Percentiles rank a stretch among this genome's conserved stretches.
These are phyloP conservation scores for Polyporus arcularius DNA, from an alignment of 768 basidiomycete species.

Conservation along the genomic window DNA sequence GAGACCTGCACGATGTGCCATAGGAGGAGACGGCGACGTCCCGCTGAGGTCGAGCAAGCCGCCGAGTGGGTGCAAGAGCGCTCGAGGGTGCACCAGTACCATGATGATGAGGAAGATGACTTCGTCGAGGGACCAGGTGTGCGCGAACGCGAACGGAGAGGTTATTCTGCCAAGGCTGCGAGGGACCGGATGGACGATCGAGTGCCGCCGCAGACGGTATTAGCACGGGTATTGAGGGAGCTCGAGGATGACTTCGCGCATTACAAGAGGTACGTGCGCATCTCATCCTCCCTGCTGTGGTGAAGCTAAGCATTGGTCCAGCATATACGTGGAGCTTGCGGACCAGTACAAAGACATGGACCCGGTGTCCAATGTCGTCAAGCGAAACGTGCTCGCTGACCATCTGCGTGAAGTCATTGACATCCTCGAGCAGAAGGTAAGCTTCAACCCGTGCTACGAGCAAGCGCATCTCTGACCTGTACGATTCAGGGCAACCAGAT, in stretches of 20 bases:
- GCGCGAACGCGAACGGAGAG: conserved; percentile 22
- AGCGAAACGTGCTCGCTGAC: conserved; percentile 82
- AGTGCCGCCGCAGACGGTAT: conserved; percentile 85
- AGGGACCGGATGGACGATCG: conserved; percentile 28
- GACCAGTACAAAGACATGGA: conserved; percentile 94
- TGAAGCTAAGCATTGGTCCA: conserved; percentile 31
- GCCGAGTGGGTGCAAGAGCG: conserved; percentile 27
- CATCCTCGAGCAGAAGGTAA: conserved; percentile 87
- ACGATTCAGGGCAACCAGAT: conserved; percentile 86
- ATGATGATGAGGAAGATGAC: conserved; percentile 46
- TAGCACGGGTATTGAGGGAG: conserved; percentile 80
- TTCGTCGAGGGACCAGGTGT: conserved; percentile 48
- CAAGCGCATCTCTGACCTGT: background rate
- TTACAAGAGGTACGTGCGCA: conserved; percentile 78
- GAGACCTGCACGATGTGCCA: conserved; percentile 70
- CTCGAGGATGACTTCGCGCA: conserved; percentile 95
- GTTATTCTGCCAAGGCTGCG: conserved; percentile 7
- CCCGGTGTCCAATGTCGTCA: conserved; percentile 75
- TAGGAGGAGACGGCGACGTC: conserved; percentile 38
- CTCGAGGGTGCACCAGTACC: conserved; percentile 9
- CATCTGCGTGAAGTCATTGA: conserved; percentile 93
- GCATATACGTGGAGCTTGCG: conserved; percentile 87
- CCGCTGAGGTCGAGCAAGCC: conserved; percentile 6
- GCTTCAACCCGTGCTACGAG: conserved; percentile 4
- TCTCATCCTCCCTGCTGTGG: conserved; percentile 1